phyloP scores from a whole-genome alignment of 257 asterid genomes.

The Prunella vulgaris region DNA sequence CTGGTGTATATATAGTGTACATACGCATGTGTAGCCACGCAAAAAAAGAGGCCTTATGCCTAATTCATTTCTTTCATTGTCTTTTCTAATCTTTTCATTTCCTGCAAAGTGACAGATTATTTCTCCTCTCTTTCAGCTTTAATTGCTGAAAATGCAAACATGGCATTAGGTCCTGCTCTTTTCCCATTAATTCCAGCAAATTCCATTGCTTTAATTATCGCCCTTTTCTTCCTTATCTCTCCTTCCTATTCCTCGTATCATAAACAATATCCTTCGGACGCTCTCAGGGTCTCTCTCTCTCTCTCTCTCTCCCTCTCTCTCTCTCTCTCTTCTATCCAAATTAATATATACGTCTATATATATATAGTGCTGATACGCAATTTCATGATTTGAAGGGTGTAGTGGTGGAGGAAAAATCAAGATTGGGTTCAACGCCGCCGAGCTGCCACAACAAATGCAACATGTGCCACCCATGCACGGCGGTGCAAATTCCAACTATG shows the following conservation, averaged over 20 bases:
- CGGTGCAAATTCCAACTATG: slow-evolving; percentile 73
- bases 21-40: too few relatives aligned
- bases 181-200: slow-evolving; percentile 19
- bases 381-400: slow-evolving; percentile 40
- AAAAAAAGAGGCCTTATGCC: too few relatives aligned
- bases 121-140: background rate
- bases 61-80: background rate
- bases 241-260: slow-evolving; percentile 11
- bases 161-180: slow-evolving; percentile 27
- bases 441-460: slow-evolving; percentile 92
- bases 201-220: slow-evolving; percentile 13
- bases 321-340: too few relatives aligned
- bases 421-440: slow-evolving; percentile 93
- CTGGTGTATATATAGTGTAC: background rate
- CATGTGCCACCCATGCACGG: slow-evolving; percentile 96
- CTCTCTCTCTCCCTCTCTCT: slow-evolving; percentile 7
- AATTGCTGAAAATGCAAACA: slow-evolving; percentile 31
- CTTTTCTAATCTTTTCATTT: background rate
- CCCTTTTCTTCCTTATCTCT: slow-evolving; percentile 24
- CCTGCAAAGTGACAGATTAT: background rate
- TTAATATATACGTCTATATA: background rate
- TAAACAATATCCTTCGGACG: slow-evolving; percentile 13
- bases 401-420: slow-evolving; percentile 62
- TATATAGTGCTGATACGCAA: background rate
- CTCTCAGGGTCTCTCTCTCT: slow-evolving; percentile 23